Evolutionary conservation across 352 stramenopile species (phyloP), one percentile per base, ranked within the genome.

Genomic region (Globisporangium camurandrum): DNA sequence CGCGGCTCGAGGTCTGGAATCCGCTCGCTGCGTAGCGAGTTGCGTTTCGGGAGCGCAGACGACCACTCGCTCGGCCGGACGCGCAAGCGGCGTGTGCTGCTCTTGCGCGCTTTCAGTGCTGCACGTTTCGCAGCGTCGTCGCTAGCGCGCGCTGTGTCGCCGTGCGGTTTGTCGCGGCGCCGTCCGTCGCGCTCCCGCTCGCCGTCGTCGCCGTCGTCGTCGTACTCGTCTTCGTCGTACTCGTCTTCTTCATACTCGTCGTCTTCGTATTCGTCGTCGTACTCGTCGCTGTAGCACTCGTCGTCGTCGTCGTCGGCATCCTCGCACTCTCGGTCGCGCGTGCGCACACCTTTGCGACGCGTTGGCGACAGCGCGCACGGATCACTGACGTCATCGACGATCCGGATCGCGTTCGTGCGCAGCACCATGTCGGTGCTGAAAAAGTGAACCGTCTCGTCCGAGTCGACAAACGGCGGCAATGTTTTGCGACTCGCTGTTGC

Each of bases 361-460:
- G 37, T 4, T 57, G 49, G 39, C 59, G 37, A 31, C 54, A 27
- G 51, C 51, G 11, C 52, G 33, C 54, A 52, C 51, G 51, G 43
- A 52, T 58, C 22, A 56, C 52, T 48, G 0, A 34, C 48, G 11
- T 64, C 61, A 22, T 74, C 64, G 19, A 54, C 54, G 37, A 31
- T 71, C 23, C 63, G 68, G 27, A 84, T 61, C 38, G 78, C 75
- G 57, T 87, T 87, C 5, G 72, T 80, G 53, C 71, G 65, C 28
- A 84, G 45, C 38, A 87, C 75, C 47, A 77, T 67, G 23, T 72
- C 62, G 16, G 69, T 66, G 34, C 76, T 82, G 62, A 85, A 87
- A 56, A 84, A 87, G 48, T 87, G 72, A 38, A 67, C 75, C 12
- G 70, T 82, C 37, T 85, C 75, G 23, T 81, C 66, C 46, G 67